These are phyloP conservation scores for Akanthomyces lecanii DNA, from an alignment of 2,329 filamentous ascomycete genomes.

Conservation along the genomic window DNA sequence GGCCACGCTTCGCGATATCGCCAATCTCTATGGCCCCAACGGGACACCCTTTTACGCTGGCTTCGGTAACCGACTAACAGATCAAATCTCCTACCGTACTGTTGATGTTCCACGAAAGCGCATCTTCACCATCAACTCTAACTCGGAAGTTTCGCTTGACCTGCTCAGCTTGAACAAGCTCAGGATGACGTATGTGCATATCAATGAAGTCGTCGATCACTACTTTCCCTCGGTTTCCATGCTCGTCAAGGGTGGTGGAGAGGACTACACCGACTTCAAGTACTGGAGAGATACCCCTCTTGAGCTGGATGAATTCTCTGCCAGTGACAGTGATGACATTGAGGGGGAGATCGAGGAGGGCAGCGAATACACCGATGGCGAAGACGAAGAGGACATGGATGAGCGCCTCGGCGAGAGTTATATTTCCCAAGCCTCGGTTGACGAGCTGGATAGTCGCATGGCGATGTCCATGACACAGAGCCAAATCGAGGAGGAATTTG, in stretches of 20 bases:
- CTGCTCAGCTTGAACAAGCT: slow-evolving; percentile 88
- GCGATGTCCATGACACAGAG: slow-evolving; percentile 28
- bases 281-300: slow-evolving; percentile 88
- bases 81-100: slow-evolving; percentile 91
- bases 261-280: slow-evolving; percentile 94
- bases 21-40: slow-evolving; percentile 74
- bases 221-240: slow-evolving; percentile 92
- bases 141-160: slow-evolving; percentile 90
- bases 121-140: slow-evolving; percentile 98
- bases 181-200: slow-evolving; percentile 94
- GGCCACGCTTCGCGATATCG: slow-evolving; percentile 93
- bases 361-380: slow-evolving; percentile 41
- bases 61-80: slow-evolving; percentile 93
- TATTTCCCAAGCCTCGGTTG: slow-evolving; percentile 47
- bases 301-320: slow-evolving; percentile 83
- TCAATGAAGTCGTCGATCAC: slow-evolving; percentile 95
- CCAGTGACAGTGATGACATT: slow-evolving; percentile 63
- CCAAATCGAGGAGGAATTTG: slow-evolving; percentile 30
- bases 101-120: slow-evolving; percentile 91
- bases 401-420: slow-evolving; percentile 52
- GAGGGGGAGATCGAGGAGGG: slow-evolving; percentile 48
- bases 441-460: slow-evolving; percentile 40
- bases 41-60: slow-evolving; percentile 90
- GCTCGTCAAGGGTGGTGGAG: slow-evolving; percentile 81
- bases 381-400: slow-evolving; percentile 37